phyloP scores from a whole-genome alignment of 1,284 basidiomycete genomes.

The Cystobasidium sp. region DNA sequence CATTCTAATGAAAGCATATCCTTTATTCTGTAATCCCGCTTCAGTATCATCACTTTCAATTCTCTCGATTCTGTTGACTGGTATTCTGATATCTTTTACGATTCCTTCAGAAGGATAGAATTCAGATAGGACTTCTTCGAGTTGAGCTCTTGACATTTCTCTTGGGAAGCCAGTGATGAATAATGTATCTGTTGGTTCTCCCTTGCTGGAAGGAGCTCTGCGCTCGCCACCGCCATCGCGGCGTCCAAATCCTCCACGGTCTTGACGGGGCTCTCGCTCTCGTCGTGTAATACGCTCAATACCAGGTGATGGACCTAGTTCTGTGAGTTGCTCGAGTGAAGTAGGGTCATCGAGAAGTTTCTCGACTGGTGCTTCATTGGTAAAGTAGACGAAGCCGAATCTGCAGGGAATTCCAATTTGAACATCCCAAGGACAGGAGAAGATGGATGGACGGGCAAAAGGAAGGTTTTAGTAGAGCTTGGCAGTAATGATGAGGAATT shows the following conservation, averaged over 20 bases:
- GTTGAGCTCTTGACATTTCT: not conserved
- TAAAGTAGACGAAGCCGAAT: slow-evolving; percentile 32
- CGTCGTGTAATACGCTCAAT: not conserved
- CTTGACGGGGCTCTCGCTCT: not conserved
- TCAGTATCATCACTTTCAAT: not conserved
- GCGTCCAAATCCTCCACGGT: no score
- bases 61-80: slow-evolving; percentile 17
- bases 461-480: not conserved
- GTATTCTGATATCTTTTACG: not conserved
- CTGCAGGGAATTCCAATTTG: slow-evolving; percentile 1
- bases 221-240: no score
- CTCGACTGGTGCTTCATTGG: not conserved
- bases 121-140: not conserved
- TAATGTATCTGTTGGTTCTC: not conserved
- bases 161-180: slow-evolving; percentile 3
- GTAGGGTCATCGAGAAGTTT: slow-evolving; percentile 9
- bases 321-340: not conserved
- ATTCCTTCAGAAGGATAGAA: slow-evolving; percentile 8
- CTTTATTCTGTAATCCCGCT: slow-evolving; percentile 1
- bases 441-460: not conserved
- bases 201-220: not conserved
- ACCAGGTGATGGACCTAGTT: not conserved
- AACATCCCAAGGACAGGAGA: not conserved
- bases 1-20: slow-evolving; percentile 11
- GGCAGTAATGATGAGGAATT: not conserved